Conservation (phyloP, 805 yeast species). For the Barnettozyma wickerhamii region DNA sequence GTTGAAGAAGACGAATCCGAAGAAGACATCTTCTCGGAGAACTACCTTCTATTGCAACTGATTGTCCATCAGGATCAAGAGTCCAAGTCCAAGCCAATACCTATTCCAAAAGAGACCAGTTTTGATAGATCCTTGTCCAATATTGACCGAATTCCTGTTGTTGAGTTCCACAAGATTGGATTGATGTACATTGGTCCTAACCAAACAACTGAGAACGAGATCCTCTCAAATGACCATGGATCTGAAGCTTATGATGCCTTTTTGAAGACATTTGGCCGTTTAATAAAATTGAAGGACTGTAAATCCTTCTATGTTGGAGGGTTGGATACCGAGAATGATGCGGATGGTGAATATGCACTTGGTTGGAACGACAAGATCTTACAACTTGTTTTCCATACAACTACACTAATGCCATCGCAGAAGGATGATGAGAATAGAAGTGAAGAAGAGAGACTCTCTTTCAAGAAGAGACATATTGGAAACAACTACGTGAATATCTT, state of each 20-base stretch:
- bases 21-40: conserved; percentile 34
- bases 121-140: conserved; percentile 50
- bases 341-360: conserved; percentile 73
- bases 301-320: conserved; percentile 68
- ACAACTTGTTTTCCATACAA: conserved; percentile 73
- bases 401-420: conserved; percentile 71
- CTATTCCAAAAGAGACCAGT: conserved; percentile 44
- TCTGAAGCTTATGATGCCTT: conserved; percentile 60
- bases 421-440: conserved; percentile 30
- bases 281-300: conserved; percentile 54
- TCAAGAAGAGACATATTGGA: conserved; percentile 83
- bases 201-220: conserved; percentile 59
- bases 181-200: conserved; percentile 67
- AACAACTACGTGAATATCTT: conserved; percentile 78
- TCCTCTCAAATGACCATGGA: conserved; percentile 60
- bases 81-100: conserved; percentile 38
- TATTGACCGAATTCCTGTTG: conserved; percentile 73
- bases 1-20: conserved; percentile 28
- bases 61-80: conserved; percentile 37
- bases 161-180: conserved; percentile 76
- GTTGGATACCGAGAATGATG: conserved; percentile 60
- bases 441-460: conserved; percentile 38
- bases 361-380: conserved; percentile 68
- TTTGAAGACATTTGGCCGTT: conserved; percentile 51
- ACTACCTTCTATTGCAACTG: conserved; percentile 48